Conservation (phyloP, 148 eudicot genomes). For the Mesembryanthemum crystallinum region DNA sequence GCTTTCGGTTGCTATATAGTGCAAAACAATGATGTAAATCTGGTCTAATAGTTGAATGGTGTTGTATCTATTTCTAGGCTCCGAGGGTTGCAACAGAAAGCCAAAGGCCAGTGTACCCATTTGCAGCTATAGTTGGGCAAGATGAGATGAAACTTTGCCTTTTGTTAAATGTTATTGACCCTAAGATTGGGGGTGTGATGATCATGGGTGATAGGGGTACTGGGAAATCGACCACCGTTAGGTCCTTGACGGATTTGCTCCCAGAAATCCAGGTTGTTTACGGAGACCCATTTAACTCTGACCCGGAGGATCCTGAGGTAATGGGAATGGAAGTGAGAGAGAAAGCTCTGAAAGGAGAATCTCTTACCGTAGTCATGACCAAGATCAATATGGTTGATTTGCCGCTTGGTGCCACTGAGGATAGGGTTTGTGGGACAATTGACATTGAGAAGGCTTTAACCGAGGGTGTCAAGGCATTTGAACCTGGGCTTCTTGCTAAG, state of each 20-base stretch:
- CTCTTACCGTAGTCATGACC: constrained; percentile 49
- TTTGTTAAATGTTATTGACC: constrained; percentile 85
- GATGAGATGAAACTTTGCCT: constrained; percentile 98
- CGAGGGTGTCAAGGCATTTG: constrained; percentile 94
- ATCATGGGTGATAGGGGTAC: constrained; percentile 99
- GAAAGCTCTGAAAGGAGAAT: constrained; percentile 62
- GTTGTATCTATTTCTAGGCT: constrained; percentile 36
- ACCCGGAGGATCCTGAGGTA: constrained; percentile 85
- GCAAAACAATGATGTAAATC: neutral
- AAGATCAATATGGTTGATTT: constrained; percentile 96
- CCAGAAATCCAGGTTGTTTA: constrained; percentile 80
- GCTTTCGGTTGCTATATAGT: neutral
- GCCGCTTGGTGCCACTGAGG: constrained; percentile 94
- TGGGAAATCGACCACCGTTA: constrained; percentile 87
- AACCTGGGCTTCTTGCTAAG: constrained; percentile 96
- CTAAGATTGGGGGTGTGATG: constrained; percentile 97
- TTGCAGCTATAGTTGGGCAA: constrained; percentile 95
- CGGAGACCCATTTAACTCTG: constrained; percentile 95
- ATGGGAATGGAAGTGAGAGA: constrained; percentile 88
- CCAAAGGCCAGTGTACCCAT: constrained; percentile 92
- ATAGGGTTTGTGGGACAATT: constrained; percentile 93
- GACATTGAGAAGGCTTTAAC: constrained; percentile 94
- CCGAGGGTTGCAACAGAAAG: constrained; percentile 66
- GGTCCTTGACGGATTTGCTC: constrained; percentile 85
- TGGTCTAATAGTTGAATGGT: neutral